Conservation (phyloP, 441 rosid genomes). For the Croton laevigatus region DNA sequence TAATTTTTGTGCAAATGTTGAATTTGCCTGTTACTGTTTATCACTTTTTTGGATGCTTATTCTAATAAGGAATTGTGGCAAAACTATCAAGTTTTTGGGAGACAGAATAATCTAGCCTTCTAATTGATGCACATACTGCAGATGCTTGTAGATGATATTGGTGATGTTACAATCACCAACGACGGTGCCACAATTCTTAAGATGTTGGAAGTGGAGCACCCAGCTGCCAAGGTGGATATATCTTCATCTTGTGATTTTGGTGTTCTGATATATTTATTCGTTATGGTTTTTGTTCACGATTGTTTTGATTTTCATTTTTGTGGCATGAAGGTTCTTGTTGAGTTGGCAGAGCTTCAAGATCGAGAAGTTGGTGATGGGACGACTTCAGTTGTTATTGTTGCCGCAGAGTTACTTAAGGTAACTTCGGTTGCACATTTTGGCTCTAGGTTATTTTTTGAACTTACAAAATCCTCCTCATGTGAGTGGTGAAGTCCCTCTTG, state of each 20-base stretch:
- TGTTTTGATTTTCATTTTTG: conserved; percentile 5
- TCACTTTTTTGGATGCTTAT: background rate
- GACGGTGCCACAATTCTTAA: conserved; percentile 94
- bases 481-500: background rate
- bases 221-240: conserved; percentile 84
- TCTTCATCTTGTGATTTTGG: background rate
- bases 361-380: conserved; percentile 99
- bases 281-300: background rate
- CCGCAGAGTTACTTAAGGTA: conserved; percentile 96
- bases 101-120: background rate
- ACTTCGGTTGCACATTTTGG: conserved; percentile 10
- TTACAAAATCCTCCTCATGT: background rate
- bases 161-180: conserved; percentile 91
- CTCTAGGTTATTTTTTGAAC: background rate
- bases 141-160: conserved; percentile 98
- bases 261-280: background rate
- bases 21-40: background rate
- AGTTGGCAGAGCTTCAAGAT: conserved; percentile 97
- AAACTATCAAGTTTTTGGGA: background rate
- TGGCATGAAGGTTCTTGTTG: conserved; percentile 69
- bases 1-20: background rate
- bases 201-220: conserved; percentile 96
- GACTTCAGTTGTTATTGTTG: conserved; percentile 91
- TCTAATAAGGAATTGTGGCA: background rate
- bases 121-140: conserved; percentile 21